Conservation (phyloP, 1,139 yeast species). For the Candida tetrigidarum region DNA sequence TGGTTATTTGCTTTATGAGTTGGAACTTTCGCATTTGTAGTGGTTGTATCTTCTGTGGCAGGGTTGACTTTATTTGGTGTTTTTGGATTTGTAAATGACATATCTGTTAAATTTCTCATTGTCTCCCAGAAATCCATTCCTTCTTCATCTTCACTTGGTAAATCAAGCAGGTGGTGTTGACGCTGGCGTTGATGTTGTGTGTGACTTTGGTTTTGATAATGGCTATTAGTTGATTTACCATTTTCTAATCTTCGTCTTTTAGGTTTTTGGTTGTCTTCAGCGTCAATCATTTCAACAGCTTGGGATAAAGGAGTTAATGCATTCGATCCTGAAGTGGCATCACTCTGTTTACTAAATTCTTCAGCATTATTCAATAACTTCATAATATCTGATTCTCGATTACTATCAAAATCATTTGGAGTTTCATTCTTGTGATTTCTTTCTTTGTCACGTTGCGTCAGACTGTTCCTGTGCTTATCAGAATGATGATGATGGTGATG, state of each 20-base stretch:
- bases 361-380: conserved; percentile 38
- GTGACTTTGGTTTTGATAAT: no score
- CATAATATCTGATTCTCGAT: conserved; percentile 45
- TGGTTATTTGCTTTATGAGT: no score
- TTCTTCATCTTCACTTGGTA: conserved; percentile 30
- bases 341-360: conserved; percentile 8
- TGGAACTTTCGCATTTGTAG: no score
- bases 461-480: background rate
- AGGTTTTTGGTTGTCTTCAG: conserved; percentile 38
- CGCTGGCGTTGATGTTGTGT: no score
- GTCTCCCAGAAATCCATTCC: conserved; percentile 76
- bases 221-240: conserved; percentile 12
- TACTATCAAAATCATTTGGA: conserved; percentile 9
- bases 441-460: background rate
- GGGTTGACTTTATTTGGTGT: background rate
- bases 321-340: conserved; percentile 22
- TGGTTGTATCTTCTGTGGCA: background rate
- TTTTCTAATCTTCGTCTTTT: conserved; percentile 12
- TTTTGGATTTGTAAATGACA: conserved; percentile 22
- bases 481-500: conserved; percentile 25
- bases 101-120: conserved; percentile 53
- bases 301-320: conserved; percentile 46
- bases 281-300: conserved; percentile 48
- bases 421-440: background rate
- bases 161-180: conserved; percentile 16